These are phyloP conservation scores for Plectosphaerella sp. DNA, from an alignment of 2,329 filamentous ascomycete species.

Conservation along the genomic window DNA sequence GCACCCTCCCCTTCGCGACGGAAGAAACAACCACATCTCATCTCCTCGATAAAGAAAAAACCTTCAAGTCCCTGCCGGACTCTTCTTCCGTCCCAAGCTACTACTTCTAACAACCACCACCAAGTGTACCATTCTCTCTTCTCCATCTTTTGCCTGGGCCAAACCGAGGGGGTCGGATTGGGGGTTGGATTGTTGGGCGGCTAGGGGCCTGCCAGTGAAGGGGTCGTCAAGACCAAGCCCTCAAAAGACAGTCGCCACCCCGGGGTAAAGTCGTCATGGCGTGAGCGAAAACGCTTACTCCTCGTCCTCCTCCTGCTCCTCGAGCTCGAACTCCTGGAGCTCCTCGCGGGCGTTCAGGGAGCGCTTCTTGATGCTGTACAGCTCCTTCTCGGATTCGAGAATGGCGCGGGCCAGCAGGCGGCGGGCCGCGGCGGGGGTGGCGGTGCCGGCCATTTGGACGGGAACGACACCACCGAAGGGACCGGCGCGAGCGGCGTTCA, in stretches of 20 bases:
- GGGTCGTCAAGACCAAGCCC: background rate
- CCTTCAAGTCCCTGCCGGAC: too few species aligned
- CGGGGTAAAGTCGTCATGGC: background rate
- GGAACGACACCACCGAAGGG: conserved; percentile 60
- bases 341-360: conserved; percentile 3
- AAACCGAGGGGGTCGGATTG: background rate
- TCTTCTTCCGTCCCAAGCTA: too few species aligned
- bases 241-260: background rate
- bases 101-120: background rate
- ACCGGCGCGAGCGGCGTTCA: conserved; percentile 56
- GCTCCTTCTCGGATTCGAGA: conserved; percentile 15
- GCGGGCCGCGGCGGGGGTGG: conserved; percentile 14
- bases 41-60: background rate
- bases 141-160: background rate
- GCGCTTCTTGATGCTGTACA: conserved; percentile 15
- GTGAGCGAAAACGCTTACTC: background rate
- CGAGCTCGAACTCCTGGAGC: conserved; percentile 8
- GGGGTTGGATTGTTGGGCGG: background rate
- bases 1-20: background rate
- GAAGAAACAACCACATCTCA: background rate
- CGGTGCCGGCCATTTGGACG: conserved; percentile 38
- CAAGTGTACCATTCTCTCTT: background rate
- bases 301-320: background rate
- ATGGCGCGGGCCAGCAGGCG: conserved; percentile 18
- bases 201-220: background rate